Conservation (phyloP, 345 rosid genomes). For the Bruguiera parviflora region DNA sequence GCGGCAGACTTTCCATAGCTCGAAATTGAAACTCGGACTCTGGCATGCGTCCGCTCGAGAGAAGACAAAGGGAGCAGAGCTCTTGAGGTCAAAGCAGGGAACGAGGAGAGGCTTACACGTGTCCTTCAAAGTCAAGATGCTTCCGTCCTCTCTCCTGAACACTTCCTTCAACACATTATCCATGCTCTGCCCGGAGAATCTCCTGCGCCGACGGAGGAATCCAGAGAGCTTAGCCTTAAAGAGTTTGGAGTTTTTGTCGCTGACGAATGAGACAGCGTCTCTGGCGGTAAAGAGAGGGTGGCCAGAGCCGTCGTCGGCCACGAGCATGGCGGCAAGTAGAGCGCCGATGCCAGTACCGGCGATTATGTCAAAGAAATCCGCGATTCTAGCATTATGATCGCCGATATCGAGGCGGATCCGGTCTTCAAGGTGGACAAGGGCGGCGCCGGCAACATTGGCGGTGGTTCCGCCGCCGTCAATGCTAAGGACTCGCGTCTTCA, state of each 20-base stretch:
- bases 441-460: constrained; percentile 61
- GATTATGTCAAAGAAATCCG: constrained; percentile 84
- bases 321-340: constrained; percentile 63
- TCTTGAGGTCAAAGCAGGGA: constrained; percentile 91
- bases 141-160: constrained; percentile 63
- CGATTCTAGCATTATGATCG: constrained; percentile 64
- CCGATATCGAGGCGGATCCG: constrained; percentile 80
- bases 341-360: constrained; percentile 90
- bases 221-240: constrained; percentile 44
- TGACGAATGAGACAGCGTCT: constrained; percentile 54
- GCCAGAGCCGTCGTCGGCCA: constrained; percentile 72
- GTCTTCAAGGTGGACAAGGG: constrained; percentile 71
- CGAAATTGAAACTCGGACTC: constrained; percentile 85
- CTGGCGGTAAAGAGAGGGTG: constrained; percentile 68
- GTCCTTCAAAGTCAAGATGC: constrained; percentile 68
- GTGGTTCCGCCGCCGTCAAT: constrained; percentile 87
- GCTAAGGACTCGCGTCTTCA: constrained; percentile 70
- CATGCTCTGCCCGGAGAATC: constrained; percentile 71
- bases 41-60: constrained; percentile 93
- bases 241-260: constrained; percentile 48
- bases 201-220: constrained; percentile 37
- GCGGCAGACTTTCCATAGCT: constrained; percentile 84
- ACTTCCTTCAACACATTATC: constrained; percentile 57
- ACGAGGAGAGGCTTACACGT: constrained; percentile 91
- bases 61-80: constrained; percentile 95